Evolutionary conservation across 306 rosid species (phyloP).

Genomic region (Aeschynomene evenia): DNA sequence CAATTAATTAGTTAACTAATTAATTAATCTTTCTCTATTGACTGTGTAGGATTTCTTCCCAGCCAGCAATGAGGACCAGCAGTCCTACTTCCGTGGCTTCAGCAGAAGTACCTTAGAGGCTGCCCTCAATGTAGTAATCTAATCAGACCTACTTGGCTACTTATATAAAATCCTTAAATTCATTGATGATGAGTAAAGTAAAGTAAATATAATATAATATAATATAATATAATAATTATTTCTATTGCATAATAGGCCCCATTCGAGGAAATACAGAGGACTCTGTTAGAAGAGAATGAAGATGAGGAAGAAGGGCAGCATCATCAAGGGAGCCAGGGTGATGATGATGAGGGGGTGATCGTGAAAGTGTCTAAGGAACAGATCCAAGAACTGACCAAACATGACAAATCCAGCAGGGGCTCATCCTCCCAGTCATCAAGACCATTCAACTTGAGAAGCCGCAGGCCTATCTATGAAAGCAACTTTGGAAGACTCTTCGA

Average conservation of each 20-base stretch:
- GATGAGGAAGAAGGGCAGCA: background rate
- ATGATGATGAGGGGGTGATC: constrained; percentile 22
- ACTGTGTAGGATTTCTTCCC: constrained; percentile 15
- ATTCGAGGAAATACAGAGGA: constrained; percentile 23
- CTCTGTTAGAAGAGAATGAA: background rate
- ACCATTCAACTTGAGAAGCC: constrained; percentile 36
- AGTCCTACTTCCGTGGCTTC: constrained; percentile 33
- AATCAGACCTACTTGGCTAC: background rate
- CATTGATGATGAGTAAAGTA: too few species aligned
- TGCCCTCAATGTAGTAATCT: constrained; percentile 32
- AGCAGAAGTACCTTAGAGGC: constrained; percentile 28
- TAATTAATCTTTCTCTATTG: background rate
- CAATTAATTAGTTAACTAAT: too few species aligned
- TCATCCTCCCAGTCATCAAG: background rate
- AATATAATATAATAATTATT: too few species aligned
- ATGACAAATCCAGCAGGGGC: constrained; percentile 18
- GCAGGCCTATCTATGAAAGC: constrained; percentile 19
- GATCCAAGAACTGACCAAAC: background rate
- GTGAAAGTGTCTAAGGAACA: constrained; percentile 22
- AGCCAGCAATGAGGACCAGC: background rate
- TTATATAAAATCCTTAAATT: too few species aligned
- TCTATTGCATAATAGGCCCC: background rate
- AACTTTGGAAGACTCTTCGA: constrained; percentile 32
- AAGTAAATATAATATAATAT: too few species aligned
- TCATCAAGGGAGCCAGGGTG: background rate